These are phyloP conservation scores for Verticillium isaacii DNA, from an alignment of 2,329 filamentous ascomycete genomes.

Conservation along the genomic window DNA sequence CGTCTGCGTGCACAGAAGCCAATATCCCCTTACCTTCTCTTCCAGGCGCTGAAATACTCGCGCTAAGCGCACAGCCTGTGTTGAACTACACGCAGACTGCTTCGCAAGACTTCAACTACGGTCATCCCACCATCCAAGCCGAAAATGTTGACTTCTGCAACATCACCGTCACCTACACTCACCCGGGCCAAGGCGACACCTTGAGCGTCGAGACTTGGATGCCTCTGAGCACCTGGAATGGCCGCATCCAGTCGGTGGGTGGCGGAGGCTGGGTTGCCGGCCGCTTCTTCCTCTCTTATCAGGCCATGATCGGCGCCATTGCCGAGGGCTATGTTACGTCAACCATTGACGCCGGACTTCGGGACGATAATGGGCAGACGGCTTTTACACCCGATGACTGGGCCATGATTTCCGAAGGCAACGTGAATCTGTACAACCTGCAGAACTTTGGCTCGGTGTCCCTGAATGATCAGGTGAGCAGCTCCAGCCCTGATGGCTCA, in stretches of 20 bases:
- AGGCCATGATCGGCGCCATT: slow-evolving; percentile 13
- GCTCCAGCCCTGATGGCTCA: no score
- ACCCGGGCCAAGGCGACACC: slow-evolving; percentile 1
- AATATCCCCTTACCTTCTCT: neutral
- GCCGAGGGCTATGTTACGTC: slow-evolving; percentile 15
- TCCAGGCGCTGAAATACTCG: slow-evolving; percentile 2
- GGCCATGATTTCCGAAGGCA: slow-evolving; percentile 16
- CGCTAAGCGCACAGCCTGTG: neutral
- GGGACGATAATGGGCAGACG: neutral
- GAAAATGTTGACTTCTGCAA: slow-evolving; percentile 10
- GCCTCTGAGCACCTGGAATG: slow-evolving; percentile 11
- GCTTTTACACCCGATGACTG: neutral
- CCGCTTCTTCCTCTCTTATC: slow-evolving; percentile 6
- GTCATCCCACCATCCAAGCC: neutral
- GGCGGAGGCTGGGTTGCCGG: slow-evolving; percentile 17
- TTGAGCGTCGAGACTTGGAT: slow-evolving; percentile 8
- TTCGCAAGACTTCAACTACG: neutral
- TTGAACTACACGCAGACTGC: slow-evolving; percentile 2
- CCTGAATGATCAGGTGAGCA: slow-evolving; percentile 19
- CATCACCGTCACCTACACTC: slow-evolving; percentile 10
- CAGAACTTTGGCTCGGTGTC: slow-evolving; percentile 20
- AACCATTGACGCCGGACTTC: slow-evolving; percentile 15
- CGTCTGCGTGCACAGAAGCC: no score
- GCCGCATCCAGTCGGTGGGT: slow-evolving; percentile 9
- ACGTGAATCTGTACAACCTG: slow-evolving; percentile 18